These are phyloP conservation scores for Pichia sp. DNA, from an alignment of 1,139 yeast species.

Conservation along the genomic window DNA sequence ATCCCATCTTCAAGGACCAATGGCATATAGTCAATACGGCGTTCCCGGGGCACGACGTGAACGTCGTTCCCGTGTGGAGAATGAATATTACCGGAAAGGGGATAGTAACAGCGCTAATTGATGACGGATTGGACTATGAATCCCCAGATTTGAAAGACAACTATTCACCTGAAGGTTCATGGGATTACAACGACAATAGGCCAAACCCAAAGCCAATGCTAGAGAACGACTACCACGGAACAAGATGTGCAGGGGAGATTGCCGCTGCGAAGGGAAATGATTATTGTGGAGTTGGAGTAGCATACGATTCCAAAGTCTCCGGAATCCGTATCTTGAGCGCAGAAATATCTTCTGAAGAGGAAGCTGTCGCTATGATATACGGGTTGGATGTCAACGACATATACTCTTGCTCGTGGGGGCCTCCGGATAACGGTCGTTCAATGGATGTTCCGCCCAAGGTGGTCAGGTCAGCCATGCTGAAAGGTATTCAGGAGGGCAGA, in stretches of 20 bases:
- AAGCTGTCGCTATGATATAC: slow-evolving; percentile 81
- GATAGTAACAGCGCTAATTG: slow-evolving; percentile 80
- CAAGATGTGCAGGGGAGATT: slow-evolving; percentile 97
- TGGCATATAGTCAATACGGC: slow-evolving; percentile 84
- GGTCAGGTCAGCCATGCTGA: slow-evolving; percentile 75
- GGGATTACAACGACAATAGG: slow-evolving; percentile 84
- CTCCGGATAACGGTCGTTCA: slow-evolving; percentile 85
- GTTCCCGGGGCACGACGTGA: slow-evolving; percentile 78
- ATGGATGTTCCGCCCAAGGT: slow-evolving; percentile 78
- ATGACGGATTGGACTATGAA: slow-evolving; percentile 88
- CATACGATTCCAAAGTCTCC: slow-evolving; percentile 77
- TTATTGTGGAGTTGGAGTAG: slow-evolving; percentile 93
- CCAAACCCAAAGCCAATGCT: slow-evolving; percentile 76
- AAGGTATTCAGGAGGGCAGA: slow-evolving; percentile 85
- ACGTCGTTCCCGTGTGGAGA: slow-evolving; percentile 82
- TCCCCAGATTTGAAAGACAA: slow-evolving; percentile 67
- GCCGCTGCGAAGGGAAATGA: slow-evolving; percentile 81
- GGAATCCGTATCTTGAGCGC: slow-evolving; percentile 90
- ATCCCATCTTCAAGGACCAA: slow-evolving; percentile 76
- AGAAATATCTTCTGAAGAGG: slow-evolving; percentile 75
- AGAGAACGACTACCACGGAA: slow-evolving; percentile 89
- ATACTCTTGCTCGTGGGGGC: slow-evolving; percentile 99
- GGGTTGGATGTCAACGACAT: slow-evolving; percentile 82
- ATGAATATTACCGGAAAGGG: slow-evolving; percentile 80
- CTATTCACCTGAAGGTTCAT: slow-evolving; percentile 72